Base-by-base conservation (phyloP, 345 rosid genomes). In the Camelina laxa region DNA sequence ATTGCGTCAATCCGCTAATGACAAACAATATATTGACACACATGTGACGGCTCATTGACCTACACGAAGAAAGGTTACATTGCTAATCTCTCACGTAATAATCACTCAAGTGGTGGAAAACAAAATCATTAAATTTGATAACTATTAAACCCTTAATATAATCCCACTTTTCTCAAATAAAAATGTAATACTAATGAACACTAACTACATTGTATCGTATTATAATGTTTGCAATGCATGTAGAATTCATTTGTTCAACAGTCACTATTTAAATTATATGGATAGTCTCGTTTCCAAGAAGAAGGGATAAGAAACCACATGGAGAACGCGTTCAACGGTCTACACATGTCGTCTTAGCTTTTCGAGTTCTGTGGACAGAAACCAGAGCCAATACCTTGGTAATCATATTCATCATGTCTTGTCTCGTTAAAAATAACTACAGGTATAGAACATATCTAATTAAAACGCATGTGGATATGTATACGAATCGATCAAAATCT, bases 281-380 rank as follows among this genome's bases (percentile, higher is more conserved):
- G 41, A 69, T 54, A 41, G 36, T 54, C 41, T 35, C 15, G 41
- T 53, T 54, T 44, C 42, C 39, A 63, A 70, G 16, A 70, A 69
- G 65, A 61, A 17, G 14, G 66, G 80, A 77, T 77, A 70, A 77
- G 80, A 77, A 57, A 64, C 76, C 76, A 77, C 76, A 70, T 77
- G 76, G 67, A 63, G 17, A 57, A 56, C 36, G 72, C 20, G 30
- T 60, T 67, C 44, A 77, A 77, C 55, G 59, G 60, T 38, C 31
- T 17, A 64, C 76, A 64, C 76, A 77, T 65, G 31, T 76, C 22
- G 42, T 33, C 36, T 6, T 51, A 45, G 62, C 50, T 61, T 60
- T 68, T 20, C 68, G 12, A 39, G 63, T 42, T 69, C 10, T 69
- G 70, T 69, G 80, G 80, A 77, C 76, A 77, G 48, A 70, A 27